A percentile compares a stretch with the other conserved stretches of the same genome.
These are phyloP conservation scores for Tuctoria greenei DNA, from an alignment of 176 grass and related monocot species.

Conservation along the genomic window DNA sequence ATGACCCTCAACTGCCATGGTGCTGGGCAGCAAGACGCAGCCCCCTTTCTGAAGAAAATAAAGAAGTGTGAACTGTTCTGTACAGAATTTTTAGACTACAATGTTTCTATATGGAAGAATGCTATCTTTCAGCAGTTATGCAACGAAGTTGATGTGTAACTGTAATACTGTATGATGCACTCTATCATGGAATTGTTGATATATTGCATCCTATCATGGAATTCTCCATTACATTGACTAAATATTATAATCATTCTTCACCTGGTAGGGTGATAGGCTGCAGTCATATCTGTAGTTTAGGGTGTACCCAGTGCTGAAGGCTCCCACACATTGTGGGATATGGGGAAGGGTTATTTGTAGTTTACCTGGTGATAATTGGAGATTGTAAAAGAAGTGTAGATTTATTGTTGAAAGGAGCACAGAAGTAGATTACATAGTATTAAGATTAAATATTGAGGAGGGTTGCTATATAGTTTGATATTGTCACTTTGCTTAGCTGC, in stretches of 20 bases:
- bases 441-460: neutral
- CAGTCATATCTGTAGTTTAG: too few species aligned
- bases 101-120: too few species aligned
- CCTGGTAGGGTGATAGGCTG: neutral
- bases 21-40: neutral
- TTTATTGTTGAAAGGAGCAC: neutral
- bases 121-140: too few species aligned
- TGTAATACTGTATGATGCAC: neutral
- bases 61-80: neutral
- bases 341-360: neutral
- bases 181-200: neutral
- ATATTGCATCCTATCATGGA: slow-evolving; percentile 8
- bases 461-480: neutral
- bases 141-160: neutral
- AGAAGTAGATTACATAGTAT: neutral
- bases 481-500: neutral
- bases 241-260: slow-evolving; percentile 3
- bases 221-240: neutral
- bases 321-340: too few species aligned
- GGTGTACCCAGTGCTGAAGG: too few species aligned
- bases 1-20: neutral
- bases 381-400: neutral
- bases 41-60: neutral
- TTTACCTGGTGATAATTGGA: neutral
- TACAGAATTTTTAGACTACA: neutral